A percentile compares a stretch with the other conserved stretches of the same genome.
Conservation (phyloP, 257 asterid species). For the Nicotiana benthamiana region DNA sequence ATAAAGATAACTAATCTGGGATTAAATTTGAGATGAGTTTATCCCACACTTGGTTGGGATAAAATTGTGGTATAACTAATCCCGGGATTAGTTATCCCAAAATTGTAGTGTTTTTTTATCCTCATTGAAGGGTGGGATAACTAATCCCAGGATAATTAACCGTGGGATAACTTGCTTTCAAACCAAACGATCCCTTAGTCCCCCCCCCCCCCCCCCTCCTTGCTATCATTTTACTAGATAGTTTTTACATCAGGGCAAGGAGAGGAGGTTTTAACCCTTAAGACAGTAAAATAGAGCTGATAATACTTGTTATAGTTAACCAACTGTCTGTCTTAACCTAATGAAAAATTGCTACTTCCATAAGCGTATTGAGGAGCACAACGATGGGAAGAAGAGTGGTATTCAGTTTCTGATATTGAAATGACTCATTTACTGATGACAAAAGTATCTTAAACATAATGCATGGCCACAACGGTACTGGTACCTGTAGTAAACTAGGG, state of each 20-base stretch:
- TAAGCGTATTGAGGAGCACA: neutral
- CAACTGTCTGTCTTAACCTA: neutral
- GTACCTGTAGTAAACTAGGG: slow-evolving; percentile 94
- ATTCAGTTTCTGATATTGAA: slow-evolving; percentile 3
- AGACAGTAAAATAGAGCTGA: neutral
- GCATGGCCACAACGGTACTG: neutral
- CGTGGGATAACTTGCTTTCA: too few relatives aligned
- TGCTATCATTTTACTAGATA: neutral
- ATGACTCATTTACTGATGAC: neutral
- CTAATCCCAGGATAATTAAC: too few relatives aligned
- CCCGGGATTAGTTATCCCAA: too few relatives aligned
- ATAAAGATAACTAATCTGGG: too few relatives aligned
- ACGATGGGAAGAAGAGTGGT: neutral
- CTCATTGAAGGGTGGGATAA: too few relatives aligned
- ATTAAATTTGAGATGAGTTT: too few relatives aligned
- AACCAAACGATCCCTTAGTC: neutral
- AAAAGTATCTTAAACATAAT: neutral
- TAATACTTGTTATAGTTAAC: neutral
- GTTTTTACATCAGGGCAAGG: neutral
- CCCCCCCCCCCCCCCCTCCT: neutral
- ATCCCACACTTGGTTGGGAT: too few relatives aligned
- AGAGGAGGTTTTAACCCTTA: neutral
- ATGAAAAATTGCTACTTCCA: neutral
- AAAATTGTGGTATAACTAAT: too few relatives aligned
- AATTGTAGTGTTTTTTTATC: too few relatives aligned